Percentiles rank a stretch among this genome's conserved stretches.
These are phyloP conservation scores for Botryotinia convoluta DNA, from an alignment of 2,329 filamentous ascomycete species.

Conservation along the genomic window DNA sequence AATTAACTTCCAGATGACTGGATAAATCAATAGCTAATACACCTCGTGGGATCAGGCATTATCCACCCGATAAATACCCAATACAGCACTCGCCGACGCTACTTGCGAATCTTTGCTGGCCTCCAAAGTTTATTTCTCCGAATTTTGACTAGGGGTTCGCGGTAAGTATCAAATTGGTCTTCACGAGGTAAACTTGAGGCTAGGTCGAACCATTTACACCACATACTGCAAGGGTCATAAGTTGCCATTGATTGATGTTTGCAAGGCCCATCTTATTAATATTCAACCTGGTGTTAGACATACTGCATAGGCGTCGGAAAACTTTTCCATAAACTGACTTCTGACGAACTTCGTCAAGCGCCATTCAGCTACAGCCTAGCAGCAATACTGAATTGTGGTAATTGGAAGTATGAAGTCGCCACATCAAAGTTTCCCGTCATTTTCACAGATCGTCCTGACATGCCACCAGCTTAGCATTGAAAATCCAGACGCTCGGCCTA, in stretches of 20 bases:
- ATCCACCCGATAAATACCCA: no score
- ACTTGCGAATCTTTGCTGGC: not conserved
- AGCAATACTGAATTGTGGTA: not conserved
- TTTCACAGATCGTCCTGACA: not conserved
- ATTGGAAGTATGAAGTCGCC: not conserved
- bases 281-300: not conserved
- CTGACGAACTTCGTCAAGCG: no score
- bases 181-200: not conserved
- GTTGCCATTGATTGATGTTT: not conserved
- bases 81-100: not conserved
- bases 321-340: not conserved
- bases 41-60: not conserved
- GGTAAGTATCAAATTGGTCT: not conserved
- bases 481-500: constrained; percentile 8
- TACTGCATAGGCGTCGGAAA: not conserved
- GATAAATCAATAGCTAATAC: not conserved
- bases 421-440: not conserved
- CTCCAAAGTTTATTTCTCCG: not conserved
- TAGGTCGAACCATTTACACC: not conserved
- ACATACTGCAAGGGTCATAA: not conserved
- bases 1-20: not conserved
- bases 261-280: not conserved
- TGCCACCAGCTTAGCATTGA: not conserved
- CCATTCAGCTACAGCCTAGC: not conserved
- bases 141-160: not conserved